Percentiles rank a stretch among this genome's conserved stretches.
phyloP scores from a whole-genome alignment of 225 moss, liverwort and hornwort genomes.

The Polytrichum formosum region DNA sequence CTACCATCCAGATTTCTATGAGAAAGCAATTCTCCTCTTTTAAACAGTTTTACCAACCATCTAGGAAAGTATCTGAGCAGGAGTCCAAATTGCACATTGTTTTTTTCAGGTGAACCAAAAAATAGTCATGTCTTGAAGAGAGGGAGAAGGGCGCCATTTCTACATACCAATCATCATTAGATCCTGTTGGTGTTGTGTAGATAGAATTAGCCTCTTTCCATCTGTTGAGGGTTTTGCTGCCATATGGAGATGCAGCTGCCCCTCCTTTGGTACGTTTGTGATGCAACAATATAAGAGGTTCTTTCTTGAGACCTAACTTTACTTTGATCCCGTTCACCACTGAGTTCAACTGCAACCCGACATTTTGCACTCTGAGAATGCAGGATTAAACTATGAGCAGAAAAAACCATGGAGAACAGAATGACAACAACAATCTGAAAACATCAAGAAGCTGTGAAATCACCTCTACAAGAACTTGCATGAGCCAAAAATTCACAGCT shows the following conservation, averaged over 20 bases:
- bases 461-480: too few relatives aligned
- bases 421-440: neutral
- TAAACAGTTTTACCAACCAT: neutral
- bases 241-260: constrained; percentile 59
- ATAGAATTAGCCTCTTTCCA: constrained; percentile 70
- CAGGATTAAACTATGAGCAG: neutral
- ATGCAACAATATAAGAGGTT: constrained; percentile 83
- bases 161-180: constrained; percentile 92
- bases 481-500: neutral
- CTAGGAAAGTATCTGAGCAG: neutral
- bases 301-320: constrained; percentile 42
- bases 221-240: constrained; percentile 55
- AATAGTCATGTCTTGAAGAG: neutral
- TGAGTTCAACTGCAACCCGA: constrained; percentile 67
- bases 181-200: constrained; percentile 89
- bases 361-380: neutral
- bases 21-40: neutral
- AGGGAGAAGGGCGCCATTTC: constrained; percentile 11
- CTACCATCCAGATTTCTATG: neutral
- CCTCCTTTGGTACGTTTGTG: constrained; percentile 85
- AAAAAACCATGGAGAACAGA: neutral
- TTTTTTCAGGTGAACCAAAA: too few relatives aligned
- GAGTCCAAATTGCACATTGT: too few relatives aligned
- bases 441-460: neutral
- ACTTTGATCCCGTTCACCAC: constrained; percentile 75